Conservation (phyloP, 345 rosid species). For the Eucalyptus cloeziana region DNA sequence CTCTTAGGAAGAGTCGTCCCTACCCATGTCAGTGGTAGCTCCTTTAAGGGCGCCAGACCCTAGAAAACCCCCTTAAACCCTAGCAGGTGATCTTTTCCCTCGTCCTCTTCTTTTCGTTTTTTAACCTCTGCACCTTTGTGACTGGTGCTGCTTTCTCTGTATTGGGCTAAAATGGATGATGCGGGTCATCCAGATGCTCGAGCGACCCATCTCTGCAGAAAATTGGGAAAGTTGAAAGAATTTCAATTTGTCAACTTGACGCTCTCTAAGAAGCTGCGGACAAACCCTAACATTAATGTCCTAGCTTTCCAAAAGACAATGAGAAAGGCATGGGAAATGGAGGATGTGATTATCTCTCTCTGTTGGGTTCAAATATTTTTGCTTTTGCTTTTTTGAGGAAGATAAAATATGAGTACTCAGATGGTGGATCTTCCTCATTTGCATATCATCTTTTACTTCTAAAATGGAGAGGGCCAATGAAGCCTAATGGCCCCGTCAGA, state of each 20-base stretch:
- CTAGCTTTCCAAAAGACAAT: background rate
- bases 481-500: background rate
- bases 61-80: background rate
- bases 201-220: background rate
- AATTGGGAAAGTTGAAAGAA: background rate
- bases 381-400: background rate
- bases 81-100: background rate
- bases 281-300: background rate
- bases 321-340: background rate
- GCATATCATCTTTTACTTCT: background rate
- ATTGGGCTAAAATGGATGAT: background rate
- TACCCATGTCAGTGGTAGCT: background rate
- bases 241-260: background rate
- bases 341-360: background rate
- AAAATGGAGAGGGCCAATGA: background rate
- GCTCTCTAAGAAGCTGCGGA: background rate
- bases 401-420: background rate
- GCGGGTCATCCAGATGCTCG: background rate
- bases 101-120: background rate
- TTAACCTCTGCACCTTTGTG: background rate
- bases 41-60: background rate
- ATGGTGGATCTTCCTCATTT: background rate
- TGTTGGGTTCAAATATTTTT: background rate
- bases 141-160: background rate
- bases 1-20: background rate